Evolutionary conservation across 352 stramenopile species (phyloP).

Genomic region (Globisporangium nunn): DNA sequence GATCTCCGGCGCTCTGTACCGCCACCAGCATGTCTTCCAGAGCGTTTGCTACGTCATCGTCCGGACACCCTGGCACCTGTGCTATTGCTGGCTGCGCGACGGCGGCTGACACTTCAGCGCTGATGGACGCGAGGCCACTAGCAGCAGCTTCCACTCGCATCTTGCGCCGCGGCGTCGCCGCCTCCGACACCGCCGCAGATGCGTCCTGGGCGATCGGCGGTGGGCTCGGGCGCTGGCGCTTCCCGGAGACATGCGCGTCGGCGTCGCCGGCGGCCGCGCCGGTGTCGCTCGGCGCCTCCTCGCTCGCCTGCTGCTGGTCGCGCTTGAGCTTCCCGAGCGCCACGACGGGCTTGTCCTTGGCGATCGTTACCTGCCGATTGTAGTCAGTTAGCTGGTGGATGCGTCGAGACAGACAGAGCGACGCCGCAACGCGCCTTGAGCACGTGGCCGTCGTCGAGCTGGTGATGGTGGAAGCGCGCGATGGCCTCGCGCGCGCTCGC

Average conservation of each 20-base stretch:
- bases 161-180: constrained; percentile 3
- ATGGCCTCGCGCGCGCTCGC: constrained; percentile 42
- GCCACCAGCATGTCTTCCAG: constrained; percentile 20
- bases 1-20: constrained; percentile 14
- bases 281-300: constrained; percentile 14
- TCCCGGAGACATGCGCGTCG: constrained; percentile 33
- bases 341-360: constrained; percentile 39
- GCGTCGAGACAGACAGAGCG: background rate
- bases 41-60: constrained; percentile 19
- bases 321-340: constrained; percentile 61
- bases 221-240: constrained; percentile 59
- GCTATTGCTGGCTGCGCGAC: background rate
- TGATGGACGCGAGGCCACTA: background rate
- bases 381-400: background rate
- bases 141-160: background rate
- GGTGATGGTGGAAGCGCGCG: constrained; percentile 50
- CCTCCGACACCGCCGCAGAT: background rate
- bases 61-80: background rate
- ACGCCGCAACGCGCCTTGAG: constrained; percentile 38
- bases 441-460: constrained; percentile 59
- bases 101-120: background rate
- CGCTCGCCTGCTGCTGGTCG: constrained; percentile 33
- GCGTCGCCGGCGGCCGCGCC: constrained; percentile 5
- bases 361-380: constrained; percentile 51
- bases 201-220: constrained; percentile 3